A percentile compares a stretch with the other conserved stretches of the same genome.
Conservation (phyloP, 164 flowering plant species). For the Berberis thunbergii region DNA sequence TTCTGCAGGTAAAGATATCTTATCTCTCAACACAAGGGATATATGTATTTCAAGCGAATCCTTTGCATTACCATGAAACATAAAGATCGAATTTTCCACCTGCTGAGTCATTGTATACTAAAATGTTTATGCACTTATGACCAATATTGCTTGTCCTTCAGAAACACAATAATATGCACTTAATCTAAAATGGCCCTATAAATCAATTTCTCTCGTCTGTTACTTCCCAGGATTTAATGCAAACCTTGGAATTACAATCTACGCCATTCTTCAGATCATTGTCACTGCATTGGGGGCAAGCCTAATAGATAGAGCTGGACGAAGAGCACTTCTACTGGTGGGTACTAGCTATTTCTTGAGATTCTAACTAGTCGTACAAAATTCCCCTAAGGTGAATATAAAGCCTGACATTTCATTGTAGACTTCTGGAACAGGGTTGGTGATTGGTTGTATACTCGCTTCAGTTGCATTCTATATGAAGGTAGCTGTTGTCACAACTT, state of each 20-base stretch:
- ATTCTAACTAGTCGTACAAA: no score
- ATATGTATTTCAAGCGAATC: no score
- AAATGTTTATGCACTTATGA: no score
- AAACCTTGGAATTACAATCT: conserved; percentile 30
- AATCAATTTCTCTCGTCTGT: not conserved
- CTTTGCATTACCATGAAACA: no score
- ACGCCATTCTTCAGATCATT: conserved; percentile 43
- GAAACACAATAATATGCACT: no score
- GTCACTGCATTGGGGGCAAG: conserved; percentile 54
- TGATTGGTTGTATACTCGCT: no score
- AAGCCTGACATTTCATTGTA: conserved; percentile 11
- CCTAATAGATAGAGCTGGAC: conserved; percentile 70
- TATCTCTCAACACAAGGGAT: no score
- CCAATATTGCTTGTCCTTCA: no score
- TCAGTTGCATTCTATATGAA: no score
- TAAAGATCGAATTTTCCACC: no score
- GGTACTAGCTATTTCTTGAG: not conserved
- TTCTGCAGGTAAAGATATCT: conserved; percentile 43
- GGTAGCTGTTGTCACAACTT: not conserved
- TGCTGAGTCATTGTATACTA: no score
- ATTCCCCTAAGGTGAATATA: not conserved
- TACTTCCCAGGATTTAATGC: conserved; percentile 39
- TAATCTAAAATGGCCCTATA: no score
- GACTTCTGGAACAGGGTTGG: conserved; percentile 15
- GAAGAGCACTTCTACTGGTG: conserved; percentile 82